Evolutionary conservation across 2,329 filamentous ascomycete genomes (phyloP).

Genomic region (Aureobasidium subglaciale): DNA sequence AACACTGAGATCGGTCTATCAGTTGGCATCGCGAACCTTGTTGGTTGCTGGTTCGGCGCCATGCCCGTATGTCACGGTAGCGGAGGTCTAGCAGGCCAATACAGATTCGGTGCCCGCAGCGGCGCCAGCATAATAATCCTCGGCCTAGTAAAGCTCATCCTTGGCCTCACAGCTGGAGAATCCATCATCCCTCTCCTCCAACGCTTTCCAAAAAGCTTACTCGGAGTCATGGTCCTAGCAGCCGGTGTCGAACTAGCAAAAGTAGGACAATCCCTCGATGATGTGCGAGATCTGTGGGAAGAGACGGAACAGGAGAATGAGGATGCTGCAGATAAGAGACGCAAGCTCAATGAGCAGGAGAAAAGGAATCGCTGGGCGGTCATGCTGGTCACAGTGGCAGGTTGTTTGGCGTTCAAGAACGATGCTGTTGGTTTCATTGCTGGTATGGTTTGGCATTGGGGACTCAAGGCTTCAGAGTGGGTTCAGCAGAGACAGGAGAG

Average conservation of each 20-base stretch:
- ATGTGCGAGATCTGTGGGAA: constrained; percentile 53
- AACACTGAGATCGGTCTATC: constrained; percentile 75
- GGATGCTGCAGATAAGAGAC: constrained; percentile 33
- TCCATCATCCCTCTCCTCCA: constrained; percentile 64
- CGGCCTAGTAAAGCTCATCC: constrained; percentile 64
- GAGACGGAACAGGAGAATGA: constrained; percentile 31
- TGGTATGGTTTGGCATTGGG: constrained; percentile 71
- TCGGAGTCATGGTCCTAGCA: constrained; percentile 85
- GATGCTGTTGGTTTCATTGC: constrained; percentile 81
- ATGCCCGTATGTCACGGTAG: constrained; percentile 96
- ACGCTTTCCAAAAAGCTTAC: constrained; percentile 65
- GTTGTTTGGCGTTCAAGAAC: constrained; percentile 79
- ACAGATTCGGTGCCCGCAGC: constrained; percentile 83
- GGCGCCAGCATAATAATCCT: constrained; percentile 77
- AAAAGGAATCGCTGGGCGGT: constrained; percentile 73
- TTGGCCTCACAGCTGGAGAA: constrained; percentile 70
- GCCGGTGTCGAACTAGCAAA: constrained; percentile 82
- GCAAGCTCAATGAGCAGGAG: constrained; percentile 58
- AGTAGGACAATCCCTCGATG: constrained; percentile 76
- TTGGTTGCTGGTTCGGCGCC: constrained; percentile 82
- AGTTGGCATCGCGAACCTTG: constrained; percentile 74
- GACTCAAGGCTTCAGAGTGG: constrained; percentile 39
- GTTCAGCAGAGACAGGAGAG: background rate
- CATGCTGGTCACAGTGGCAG: constrained; percentile 81
- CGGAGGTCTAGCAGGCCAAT: constrained; percentile 83